These are phyloP conservation scores for Periglandula ipomoeae DNA, from an alignment of 2,329 filamentous ascomycete species.

Conservation along the genomic window DNA sequence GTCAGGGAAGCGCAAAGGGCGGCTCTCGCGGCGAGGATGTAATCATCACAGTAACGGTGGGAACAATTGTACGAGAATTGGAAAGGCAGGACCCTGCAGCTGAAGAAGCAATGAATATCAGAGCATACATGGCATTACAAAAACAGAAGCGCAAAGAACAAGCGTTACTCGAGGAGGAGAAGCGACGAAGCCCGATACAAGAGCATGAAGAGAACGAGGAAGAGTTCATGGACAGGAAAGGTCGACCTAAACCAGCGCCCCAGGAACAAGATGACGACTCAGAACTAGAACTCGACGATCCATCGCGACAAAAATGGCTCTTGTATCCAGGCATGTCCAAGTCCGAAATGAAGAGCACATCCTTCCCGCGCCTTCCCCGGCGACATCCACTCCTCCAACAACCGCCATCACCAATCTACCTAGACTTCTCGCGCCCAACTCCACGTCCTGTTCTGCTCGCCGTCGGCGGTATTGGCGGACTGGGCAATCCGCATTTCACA, in stretches of 20 bases:
- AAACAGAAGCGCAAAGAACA: slow-evolving; percentile 24
- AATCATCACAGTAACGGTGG: slow-evolving; percentile 82
- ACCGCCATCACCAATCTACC: slow-evolving; percentile 60
- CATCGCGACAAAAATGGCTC: slow-evolving; percentile 65
- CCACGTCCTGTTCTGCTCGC: slow-evolving; percentile 77
- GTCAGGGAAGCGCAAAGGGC: slow-evolving; percentile 62
- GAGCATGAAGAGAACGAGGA: slow-evolving; percentile 8
- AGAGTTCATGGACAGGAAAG: slow-evolving; percentile 2
- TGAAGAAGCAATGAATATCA: slow-evolving; percentile 44
- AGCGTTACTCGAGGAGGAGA: slow-evolving; percentile 25
- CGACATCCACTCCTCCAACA: slow-evolving; percentile 53
- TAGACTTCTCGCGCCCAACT: slow-evolving; percentile 69
- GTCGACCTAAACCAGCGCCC: slow-evolving; percentile 3
- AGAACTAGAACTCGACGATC: slow-evolving; percentile 33
- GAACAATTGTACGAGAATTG: slow-evolving; percentile 81
- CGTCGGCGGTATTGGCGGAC: slow-evolving; percentile 76
- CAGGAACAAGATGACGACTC: slow-evolving; percentile 23
- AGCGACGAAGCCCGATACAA: slow-evolving; percentile 10
- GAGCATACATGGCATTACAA: slow-evolving; percentile 21
- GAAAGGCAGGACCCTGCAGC: slow-evolving; percentile 67
- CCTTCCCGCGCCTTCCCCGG: slow-evolving; percentile 41
- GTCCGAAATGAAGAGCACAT: slow-evolving; percentile 51
- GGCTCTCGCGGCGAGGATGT: slow-evolving; percentile 81
- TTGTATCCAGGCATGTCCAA: slow-evolving; percentile 71
- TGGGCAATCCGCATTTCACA: slow-evolving; percentile 90